Percentiles rank a stretch among this genome's conserved stretches.
Conservation (phyloP, 148 eudicot species). For the Fallopia convolvulus region DNA sequence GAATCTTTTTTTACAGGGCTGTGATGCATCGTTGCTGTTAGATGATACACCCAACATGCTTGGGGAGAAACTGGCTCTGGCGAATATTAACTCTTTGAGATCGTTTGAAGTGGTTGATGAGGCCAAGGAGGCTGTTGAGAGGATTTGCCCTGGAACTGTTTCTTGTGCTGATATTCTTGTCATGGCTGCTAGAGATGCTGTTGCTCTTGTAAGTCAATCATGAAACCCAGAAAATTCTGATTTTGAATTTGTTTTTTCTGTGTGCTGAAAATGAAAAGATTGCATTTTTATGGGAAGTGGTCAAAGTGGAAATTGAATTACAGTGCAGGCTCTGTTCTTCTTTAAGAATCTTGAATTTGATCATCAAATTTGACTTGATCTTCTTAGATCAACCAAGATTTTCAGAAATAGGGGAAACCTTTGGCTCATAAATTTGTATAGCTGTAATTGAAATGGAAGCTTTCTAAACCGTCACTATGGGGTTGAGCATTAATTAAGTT, state of each 20-base stretch:
- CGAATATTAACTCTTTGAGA: slow-evolving; percentile 75
- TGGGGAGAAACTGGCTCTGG: slow-evolving; percentile 66
- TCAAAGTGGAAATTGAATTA: not conserved
- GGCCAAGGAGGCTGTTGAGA: slow-evolving; percentile 56
- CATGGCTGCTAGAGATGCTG: slow-evolving; percentile 93
- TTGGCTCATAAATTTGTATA: not conserved
- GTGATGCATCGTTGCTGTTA: slow-evolving; percentile 79
- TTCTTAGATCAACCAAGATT: not conserved
- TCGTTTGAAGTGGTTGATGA: slow-evolving; percentile 78
- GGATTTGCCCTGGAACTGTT: slow-evolving; percentile 54
- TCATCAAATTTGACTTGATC: slow-evolving; percentile 6
- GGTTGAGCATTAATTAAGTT: not conserved
- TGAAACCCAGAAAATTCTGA: not conserved
- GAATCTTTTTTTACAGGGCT: slow-evolving; percentile 42
- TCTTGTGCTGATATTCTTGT: slow-evolving; percentile 88
- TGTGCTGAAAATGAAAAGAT: not conserved
- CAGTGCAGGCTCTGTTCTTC: not conserved
- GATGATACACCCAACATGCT: slow-evolving; percentile 79
- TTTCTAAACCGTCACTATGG: not conserved
- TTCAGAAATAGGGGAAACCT: not conserved
- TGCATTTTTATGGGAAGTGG: not conserved
- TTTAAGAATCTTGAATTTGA: not conserved
- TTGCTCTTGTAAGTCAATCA: slow-evolving; percentile 42
- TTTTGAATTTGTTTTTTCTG: not conserved
- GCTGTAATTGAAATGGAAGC: not conserved